Conservation (phyloP, 2,329 filamentous ascomycete species). For the Blumeriella jaapii region DNA sequence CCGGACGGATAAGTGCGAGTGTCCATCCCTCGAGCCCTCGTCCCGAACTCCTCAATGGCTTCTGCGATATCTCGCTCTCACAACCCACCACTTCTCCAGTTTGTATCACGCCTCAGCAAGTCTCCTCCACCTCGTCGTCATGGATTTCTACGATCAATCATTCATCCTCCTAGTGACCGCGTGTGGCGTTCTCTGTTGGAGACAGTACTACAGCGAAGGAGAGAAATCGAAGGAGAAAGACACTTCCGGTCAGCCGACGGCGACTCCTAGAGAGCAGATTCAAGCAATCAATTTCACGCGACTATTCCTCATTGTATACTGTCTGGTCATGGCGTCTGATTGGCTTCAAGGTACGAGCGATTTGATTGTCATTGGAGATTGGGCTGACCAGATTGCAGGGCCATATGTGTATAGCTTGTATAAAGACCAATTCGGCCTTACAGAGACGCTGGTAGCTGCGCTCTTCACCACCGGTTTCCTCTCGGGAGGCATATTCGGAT, state of each 20-base stretch:
- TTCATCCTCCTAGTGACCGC: conserved; percentile 19
- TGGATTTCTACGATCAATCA: conserved; percentile 22
- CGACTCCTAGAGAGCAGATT: conserved; percentile 19
- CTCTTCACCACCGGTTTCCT: conserved; percentile 27
- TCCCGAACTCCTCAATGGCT: too few relatives aligned
- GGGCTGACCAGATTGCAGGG: conserved; percentile 12
- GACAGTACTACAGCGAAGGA: conserved; percentile 17
- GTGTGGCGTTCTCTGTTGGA: conserved; percentile 22
- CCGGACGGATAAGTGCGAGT: too few relatives aligned
- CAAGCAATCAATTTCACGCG: conserved; percentile 21
- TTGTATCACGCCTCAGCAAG: too few relatives aligned
- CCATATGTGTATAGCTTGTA: conserved; percentile 27
- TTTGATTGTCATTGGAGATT: conserved; percentile 12
- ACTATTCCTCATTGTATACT: conserved; percentile 34
- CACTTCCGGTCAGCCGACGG: conserved; percentile 6
- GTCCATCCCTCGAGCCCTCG: too few relatives aligned
- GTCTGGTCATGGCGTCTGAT: conserved; percentile 39
- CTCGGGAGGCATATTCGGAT: conserved; percentile 24
- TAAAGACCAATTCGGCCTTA: conserved; percentile 25
- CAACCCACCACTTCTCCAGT: too few relatives aligned
- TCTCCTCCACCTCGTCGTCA: conserved; percentile 3
- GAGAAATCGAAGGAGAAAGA: conserved; percentile 14
- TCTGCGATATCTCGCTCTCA: not conserved
- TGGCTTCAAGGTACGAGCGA: conserved; percentile 40
- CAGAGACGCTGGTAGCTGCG: conserved; percentile 22